Evolutionary conservation across 257 asterid species (phyloP), one percentile per base, ranked within the genome.

Genomic region (Solanum clarkiae): DNA sequence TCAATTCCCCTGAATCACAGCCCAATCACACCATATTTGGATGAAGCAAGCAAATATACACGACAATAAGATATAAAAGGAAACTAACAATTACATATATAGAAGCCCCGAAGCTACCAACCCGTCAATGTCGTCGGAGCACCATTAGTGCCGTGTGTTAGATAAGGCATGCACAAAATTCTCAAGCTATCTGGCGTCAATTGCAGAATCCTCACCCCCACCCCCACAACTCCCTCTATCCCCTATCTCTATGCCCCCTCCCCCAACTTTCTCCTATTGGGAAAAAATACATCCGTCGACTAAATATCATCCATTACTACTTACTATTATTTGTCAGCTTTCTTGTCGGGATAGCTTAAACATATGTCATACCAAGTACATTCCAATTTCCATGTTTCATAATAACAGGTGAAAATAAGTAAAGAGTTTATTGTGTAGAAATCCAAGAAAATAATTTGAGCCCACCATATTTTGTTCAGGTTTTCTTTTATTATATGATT

Each of bases 1-100:
- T 94, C 98, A 84, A 95, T 91, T 42, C 98, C 98, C 88, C 98
- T 95, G 91, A 83, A 81, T 47, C 80, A 32, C 60, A 51, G 10
- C 26, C 82, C 81, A 49, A 75, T 24, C 45, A 49, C 81, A 75
- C 6, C 44, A 75, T 10, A 49, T 24, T 75, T 75, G 60, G 49
- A 75, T 75, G 44, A 75, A 14, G n/a, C 81, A 29, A 77, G 16
- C 8, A 74, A 47, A 6, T 24, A 77, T 26, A 77, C 26, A 51
- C 6, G 26, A 26, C 26, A 77, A 53, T 15, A 77, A 51, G 17
- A 77, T 0, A 77, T 77, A 77, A 15, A 6, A 53, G 47, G 26
- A 2, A 51, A 51, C 82, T 51, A 26, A 24, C 53, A 49, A 49
- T 15, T 51, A 77, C 47, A 51, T 16, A 77, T 0, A 9, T 26